Evolutionary conservation across 331 rosid genomes (phyloP).

Genomic region (Acacia pycnantha): DNA sequence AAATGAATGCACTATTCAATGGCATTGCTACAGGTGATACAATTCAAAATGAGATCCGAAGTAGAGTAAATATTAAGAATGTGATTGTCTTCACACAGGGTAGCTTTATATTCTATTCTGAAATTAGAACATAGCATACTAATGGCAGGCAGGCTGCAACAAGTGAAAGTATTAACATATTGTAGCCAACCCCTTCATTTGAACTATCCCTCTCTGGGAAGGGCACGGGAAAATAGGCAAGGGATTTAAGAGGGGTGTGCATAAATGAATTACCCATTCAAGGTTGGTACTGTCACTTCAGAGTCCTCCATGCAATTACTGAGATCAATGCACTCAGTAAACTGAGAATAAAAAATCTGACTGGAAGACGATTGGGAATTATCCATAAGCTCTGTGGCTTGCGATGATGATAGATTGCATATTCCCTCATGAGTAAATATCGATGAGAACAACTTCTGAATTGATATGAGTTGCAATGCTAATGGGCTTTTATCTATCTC

Average conservation of each 20-base stretch:
- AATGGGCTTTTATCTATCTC: slow-evolving; percentile 52
- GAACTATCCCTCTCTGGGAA: not conserved
- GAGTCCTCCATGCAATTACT: slow-evolving; percentile 70
- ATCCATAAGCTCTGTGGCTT: slow-evolving; percentile 13
- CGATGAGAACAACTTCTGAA: slow-evolving; percentile 64
- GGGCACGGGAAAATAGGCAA: not conserved
- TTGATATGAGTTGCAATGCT: slow-evolving; percentile 56
- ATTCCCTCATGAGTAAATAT: slow-evolving; percentile 44
- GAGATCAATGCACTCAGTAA: slow-evolving; percentile 66
- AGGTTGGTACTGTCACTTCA: slow-evolving; percentile 67
- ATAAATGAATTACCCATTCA: slow-evolving; percentile 66
- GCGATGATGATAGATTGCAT: slow-evolving; percentile 24
- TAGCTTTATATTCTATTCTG: not conserved
- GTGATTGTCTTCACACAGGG: not conserved
- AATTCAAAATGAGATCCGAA: slow-evolving; percentile 13
- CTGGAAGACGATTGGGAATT: slow-evolving; percentile 19
- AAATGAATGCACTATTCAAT: slow-evolving; percentile 3
- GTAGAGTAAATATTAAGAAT: not conserved
- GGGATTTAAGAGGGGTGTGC: not conserved
- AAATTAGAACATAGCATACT: slow-evolving; percentile 12
- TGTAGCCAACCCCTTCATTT: not conserved
- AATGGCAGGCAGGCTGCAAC: not conserved
- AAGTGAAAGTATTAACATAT: slow-evolving; percentile 1
- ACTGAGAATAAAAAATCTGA: slow-evolving; percentile 30
- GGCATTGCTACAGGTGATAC: slow-evolving; percentile 4